Base-by-base conservation (phyloP, 192 early-diverging fungal species). In the Paraglomus occultum region DNA sequence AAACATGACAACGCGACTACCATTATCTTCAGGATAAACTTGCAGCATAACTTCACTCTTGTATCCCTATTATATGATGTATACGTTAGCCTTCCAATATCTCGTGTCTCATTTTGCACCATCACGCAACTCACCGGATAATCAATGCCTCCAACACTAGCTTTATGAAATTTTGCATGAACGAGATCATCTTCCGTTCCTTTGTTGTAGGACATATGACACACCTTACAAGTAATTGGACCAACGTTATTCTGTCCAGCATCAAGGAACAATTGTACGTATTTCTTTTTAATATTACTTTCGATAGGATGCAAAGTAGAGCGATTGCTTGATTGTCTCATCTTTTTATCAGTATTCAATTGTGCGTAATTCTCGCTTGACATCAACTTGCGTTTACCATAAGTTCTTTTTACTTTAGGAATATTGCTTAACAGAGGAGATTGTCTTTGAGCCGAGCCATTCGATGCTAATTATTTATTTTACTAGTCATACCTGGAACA, bases 161-260 rank as follows among this genome's bases (percentile, higher is more conserved):
- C 74, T 17, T 70, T 67, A 71, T 82, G 80, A 71, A 77, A 79
- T 6, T 67, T 63, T 8, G 75, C 75, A 73, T 82, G 80, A 7
- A 78, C 65, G 31, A 63, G 51, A 23, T 82, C 80, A 31, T 82
- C 80, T 45, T 77, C 80, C 10, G 71, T 75, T n/a, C 80, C 80
- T 8, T 58, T 61, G n/a, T 61, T 72, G 67, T 77, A 82, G 6
- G 75, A 76, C 80, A 82, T 82, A 31, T 73, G 49, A 42, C 80
- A 82, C 39, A 79, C 72, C 17, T 77, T 74, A 55, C 80, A 81
- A 22, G 80, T 52, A 54, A 71, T 15, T 51, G 70, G 31, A 71
- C 64, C 39, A 50, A 71, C 18, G 58, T 68, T 46, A 71, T 74
- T 51, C 67, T 73, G 48, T 76, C 80, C n/a, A 70, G 71, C 7